phyloP scores from a whole-genome alignment of 257 asterid genomes.

The Penstemon barbatus region DNA sequence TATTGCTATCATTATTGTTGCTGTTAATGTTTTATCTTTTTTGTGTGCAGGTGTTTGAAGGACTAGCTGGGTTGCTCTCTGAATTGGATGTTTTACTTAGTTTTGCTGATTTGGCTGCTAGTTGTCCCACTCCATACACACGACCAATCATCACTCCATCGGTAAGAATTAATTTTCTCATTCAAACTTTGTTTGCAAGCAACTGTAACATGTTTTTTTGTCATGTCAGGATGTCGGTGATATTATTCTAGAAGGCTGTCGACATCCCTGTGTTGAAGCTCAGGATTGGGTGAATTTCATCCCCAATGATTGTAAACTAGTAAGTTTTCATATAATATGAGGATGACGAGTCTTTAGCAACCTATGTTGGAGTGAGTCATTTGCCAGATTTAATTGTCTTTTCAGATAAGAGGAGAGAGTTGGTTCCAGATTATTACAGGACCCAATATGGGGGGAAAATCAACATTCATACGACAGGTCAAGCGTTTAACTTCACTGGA shows the following conservation, averaged over 20 bases:
- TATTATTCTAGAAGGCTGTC: conserved; percentile 85
- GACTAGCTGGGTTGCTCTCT: conserved; percentile 70
- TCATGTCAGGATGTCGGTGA: conserved; percentile 77
- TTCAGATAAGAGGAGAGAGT: conserved; percentile 79
- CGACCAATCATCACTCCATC: conserved; percentile 79
- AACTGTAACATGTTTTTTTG: conserved; percentile 24
- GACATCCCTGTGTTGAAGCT: conserved; percentile 99
- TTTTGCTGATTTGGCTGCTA: conserved; percentile 94
- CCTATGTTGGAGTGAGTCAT: conserved; percentile 25
- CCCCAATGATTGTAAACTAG: conserved; percentile 94
- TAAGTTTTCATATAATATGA: conserved; percentile 42
- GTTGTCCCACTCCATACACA: conserved; percentile 79
- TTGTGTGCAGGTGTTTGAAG: conserved; percentile 70
- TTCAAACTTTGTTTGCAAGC: conserved; percentile 20
- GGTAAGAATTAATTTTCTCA: conserved; percentile 42
- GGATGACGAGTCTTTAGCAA: conserved; percentile 23
- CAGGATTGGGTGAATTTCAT: conserved; percentile 99
- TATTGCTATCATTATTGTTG: neutral
- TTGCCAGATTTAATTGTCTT: conserved; percentile 27
- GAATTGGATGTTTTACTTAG: conserved; percentile 94
- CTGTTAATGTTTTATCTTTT: conserved; percentile 14
- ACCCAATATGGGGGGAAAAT: conserved; percentile 99
- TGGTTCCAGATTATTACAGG: conserved; percentile 99
- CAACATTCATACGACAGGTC: conserved; percentile 96
- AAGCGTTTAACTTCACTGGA: conserved; percentile 12